A percentile compares a stretch with the other conserved stretches of the same genome.
Conservation (phyloP, 495 filamentous ascomycete genomes). For the Poronia punctata region DNA sequence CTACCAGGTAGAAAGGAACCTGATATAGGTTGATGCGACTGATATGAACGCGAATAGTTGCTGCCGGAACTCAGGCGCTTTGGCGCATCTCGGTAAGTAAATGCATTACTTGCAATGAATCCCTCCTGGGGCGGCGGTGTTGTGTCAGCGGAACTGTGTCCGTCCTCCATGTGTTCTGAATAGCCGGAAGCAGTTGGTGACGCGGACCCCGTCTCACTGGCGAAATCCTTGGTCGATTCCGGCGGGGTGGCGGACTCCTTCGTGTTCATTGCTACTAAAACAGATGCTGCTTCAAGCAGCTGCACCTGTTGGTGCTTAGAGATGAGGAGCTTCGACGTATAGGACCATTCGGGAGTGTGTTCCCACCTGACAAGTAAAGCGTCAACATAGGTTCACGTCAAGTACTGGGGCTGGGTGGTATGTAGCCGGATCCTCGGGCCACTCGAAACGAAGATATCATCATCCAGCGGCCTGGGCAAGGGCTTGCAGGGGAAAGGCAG, state of each 20-base stretch:
- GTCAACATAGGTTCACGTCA: constrained; percentile 29
- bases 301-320: constrained; percentile 99
- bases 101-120: constrained; percentile 27
- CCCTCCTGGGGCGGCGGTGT: constrained; percentile 61
- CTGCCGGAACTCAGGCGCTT: constrained; percentile 63
- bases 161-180: constrained; percentile 67
- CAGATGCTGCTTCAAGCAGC: constrained; percentile 90
- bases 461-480: constrained; percentile 24
- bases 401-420: constrained; percentile 20
- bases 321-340: constrained; percentile 94
- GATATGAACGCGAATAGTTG: constrained; percentile 75
- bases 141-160: constrained; percentile 59
- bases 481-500: constrained; percentile 31
- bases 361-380: constrained; percentile 75
- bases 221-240: constrained; percentile 54
- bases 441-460: constrained; percentile 22
- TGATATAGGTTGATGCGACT: constrained; percentile 66
- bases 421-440: constrained; percentile 17
- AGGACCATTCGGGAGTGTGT: constrained; percentile 96
- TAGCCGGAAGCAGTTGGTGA: constrained; percentile 74
- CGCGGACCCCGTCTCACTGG: constrained; percentile 73
- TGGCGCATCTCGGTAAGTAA: constrained; percentile 40
- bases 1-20: constrained; percentile 44
- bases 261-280: constrained; percentile 86
- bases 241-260: constrained; percentile 45